phyloP scores from a whole-genome alignment of 2,329 filamentous ascomycete genomes.

The Coleophoma crateriformis region DNA sequence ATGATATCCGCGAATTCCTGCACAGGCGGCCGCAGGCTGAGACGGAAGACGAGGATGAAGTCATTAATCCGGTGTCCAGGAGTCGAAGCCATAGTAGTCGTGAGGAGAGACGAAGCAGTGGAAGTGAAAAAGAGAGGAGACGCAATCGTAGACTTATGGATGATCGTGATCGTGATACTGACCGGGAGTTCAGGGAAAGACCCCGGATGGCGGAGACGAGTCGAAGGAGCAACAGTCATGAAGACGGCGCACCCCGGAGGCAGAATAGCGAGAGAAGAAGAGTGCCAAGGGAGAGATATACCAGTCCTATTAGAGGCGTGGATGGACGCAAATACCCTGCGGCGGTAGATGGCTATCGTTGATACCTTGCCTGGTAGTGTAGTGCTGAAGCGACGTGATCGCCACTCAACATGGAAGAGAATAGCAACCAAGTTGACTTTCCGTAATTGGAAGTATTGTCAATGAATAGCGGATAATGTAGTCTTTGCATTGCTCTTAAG shows the following conservation, averaged over 20 bases:
- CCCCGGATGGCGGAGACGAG: conserved; percentile 4
- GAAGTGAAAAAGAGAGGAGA: conserved; percentile 7
- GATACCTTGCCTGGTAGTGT: neutral
- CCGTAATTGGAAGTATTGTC: too few species aligned
- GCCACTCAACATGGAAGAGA: neutral
- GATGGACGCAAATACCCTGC: conserved; percentile 24
- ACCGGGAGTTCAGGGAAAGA: conserved; percentile 1
- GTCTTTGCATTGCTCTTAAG: too few species aligned
- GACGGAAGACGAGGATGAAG: conserved; percentile 5
- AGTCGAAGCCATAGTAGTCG: neutral
- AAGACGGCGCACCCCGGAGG: conserved; percentile 2
- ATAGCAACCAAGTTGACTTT: neutral
- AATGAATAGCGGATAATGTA: too few species aligned
- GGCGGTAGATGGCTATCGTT: neutral
- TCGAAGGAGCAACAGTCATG: conserved; percentile 6
- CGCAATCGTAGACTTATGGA: conserved; percentile 4
- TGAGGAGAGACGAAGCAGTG: conserved; percentile 6
- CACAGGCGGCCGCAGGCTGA: neutral
- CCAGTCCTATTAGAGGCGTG: conserved; percentile 20
- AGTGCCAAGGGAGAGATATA: conserved; percentile 10
- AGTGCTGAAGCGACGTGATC: neutral
- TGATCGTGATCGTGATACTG: conserved; percentile 2
- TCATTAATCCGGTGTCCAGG: conserved; percentile 1
- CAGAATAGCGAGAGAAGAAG: conserved; percentile 3
- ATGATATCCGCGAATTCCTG: conserved; percentile 10